Percentiles rank a stretch among this genome's conserved stretches.
Evolutionary conservation across 2,329 filamentous ascomycete genomes (phyloP).

Genomic region (Colletotrichum sublineola): DNA sequence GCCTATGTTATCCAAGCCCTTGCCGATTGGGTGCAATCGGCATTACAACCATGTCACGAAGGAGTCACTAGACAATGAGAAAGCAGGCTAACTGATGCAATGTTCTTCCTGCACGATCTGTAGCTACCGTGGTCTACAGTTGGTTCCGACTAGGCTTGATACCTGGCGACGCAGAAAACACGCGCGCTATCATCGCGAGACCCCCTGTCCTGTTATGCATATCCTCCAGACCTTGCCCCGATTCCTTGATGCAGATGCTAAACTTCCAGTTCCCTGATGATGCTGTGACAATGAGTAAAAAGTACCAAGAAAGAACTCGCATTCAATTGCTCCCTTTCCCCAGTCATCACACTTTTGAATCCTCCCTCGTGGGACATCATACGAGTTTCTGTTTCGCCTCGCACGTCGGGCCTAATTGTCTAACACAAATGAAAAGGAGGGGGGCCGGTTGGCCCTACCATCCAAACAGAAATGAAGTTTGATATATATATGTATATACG

Average conservation of each 20-base stretch:
- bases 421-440: constrained; percentile 19
- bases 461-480: constrained; percentile 6
- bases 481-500: constrained; percentile 22
- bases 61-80: background rate
- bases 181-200: constrained; percentile 3
- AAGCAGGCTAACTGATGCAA: background rate
- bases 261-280: constrained; percentile 13
- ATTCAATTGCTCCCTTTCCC: background rate
- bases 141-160: background rate
- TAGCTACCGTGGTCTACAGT: constrained; percentile 35
- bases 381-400: constrained; percentile 17
- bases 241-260: constrained; percentile 36
- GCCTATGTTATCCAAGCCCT: background rate
- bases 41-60: background rate
- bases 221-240: constrained; percentile 5
- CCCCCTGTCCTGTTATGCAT: constrained; percentile 20
- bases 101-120: constrained; percentile 22
- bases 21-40: background rate
- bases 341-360: background rate
- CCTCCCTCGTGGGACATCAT: background rate
- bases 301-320: background rate
- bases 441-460: background rate
- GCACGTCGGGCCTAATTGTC: background rate
- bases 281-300: constrained; percentile 33
- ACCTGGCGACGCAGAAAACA: constrained; percentile 4